phyloP scores from a whole-genome alignment of 768 basidiomycete genomes.

The Auriscalpium orientale region DNA sequence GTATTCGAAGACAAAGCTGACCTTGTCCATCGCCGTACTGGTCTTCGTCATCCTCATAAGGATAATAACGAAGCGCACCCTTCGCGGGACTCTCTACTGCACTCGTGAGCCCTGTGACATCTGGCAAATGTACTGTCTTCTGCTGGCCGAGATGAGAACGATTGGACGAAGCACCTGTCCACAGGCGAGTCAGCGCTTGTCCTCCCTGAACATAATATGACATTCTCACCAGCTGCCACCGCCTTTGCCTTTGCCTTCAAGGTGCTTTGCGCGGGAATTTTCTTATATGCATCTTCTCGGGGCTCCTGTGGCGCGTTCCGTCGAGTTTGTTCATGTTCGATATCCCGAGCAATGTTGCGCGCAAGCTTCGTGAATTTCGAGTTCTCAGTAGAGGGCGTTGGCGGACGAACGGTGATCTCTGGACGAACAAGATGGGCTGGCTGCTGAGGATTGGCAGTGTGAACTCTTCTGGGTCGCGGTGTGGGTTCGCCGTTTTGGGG shows the following conservation, averaged over 20 bases:
- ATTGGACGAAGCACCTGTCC: no score
- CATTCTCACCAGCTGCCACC: not conserved
- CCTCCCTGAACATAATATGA: not conserved
- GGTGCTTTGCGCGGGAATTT: not conserved
- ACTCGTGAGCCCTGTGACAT: conserved; percentile 77
- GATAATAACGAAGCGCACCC: conserved; percentile 40
- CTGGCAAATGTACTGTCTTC: conserved; percentile 50
- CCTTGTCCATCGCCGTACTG: conserved; percentile 57
- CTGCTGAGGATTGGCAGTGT: not conserved
- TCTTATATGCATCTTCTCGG: not conserved
- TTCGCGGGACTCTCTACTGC: conserved; percentile 72
- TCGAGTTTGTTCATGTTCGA: conserved; percentile 33
- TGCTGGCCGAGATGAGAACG: no score
- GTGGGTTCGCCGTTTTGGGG: conserved; percentile 9
- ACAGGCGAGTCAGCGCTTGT: no score
- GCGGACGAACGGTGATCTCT: conserved; percentile 47
- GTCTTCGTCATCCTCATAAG: conserved; percentile 37
- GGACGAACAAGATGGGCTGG: conserved; percentile 28
- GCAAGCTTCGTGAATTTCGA: conserved; percentile 60
- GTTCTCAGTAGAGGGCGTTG: conserved; percentile 46
- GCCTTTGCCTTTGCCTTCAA: not conserved
- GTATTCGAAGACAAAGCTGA: conserved; percentile 21
- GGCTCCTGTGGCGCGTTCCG: conserved; percentile 5
- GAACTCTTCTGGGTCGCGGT: conserved; percentile 8
- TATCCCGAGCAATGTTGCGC: conserved; percentile 45